Conservation (phyloP, 352 stramenopile genomes). For the Phytophthora pisi region DNA sequence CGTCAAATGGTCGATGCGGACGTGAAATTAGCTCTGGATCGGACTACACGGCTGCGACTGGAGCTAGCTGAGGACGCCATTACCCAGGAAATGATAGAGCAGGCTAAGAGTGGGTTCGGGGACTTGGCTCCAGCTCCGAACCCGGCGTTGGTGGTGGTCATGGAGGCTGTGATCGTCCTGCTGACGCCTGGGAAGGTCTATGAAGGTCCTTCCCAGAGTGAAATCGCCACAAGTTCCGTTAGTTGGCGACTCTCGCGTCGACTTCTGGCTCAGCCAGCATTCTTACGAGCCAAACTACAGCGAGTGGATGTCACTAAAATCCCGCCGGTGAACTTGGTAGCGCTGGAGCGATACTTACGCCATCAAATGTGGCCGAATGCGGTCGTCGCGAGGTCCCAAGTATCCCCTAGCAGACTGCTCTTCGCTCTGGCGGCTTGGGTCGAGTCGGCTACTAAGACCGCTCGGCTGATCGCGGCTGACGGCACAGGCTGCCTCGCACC, state of each 20-base stretch:
- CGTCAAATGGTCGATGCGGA: slow-evolving; percentile 45
- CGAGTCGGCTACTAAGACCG: slow-evolving; percentile 36
- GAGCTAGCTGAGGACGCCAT: slow-evolving; percentile 24
- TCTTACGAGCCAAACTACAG: slow-evolving; percentile 60
- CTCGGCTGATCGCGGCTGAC: slow-evolving; percentile 44
- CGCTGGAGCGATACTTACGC: slow-evolving; percentile 59
- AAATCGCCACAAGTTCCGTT: slow-evolving; percentile 48
- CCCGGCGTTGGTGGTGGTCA: slow-evolving; percentile 61
- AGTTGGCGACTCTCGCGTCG: slow-evolving; percentile 72
- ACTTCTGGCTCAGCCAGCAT: slow-evolving; percentile 51
- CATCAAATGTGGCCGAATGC: slow-evolving; percentile 58
- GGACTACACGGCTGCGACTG: slow-evolving; percentile 24
- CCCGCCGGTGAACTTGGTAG: slow-evolving; percentile 55
- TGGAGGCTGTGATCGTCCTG: slow-evolving; percentile 82
- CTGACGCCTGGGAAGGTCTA: slow-evolving; percentile 78
- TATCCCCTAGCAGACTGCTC: slow-evolving; percentile 39
- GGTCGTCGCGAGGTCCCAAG: slow-evolving; percentile 36
- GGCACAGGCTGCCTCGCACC: slow-evolving; percentile 46
- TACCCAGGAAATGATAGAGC: slow-evolving; percentile 25
- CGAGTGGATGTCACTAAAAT: slow-evolving; percentile 47
- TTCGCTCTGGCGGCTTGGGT: slow-evolving; percentile 61
- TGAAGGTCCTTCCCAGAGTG: slow-evolving; percentile 44
- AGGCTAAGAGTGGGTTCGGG: slow-evolving; percentile 5
- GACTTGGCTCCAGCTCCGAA: slow-evolving; percentile 6
- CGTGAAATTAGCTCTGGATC: slow-evolving; percentile 62